Evolutionary conservation across 1,139 yeast genomes (phyloP), one percentile per base, ranked within the genome.

Genomic region (Kodamaea suecica): DNA sequence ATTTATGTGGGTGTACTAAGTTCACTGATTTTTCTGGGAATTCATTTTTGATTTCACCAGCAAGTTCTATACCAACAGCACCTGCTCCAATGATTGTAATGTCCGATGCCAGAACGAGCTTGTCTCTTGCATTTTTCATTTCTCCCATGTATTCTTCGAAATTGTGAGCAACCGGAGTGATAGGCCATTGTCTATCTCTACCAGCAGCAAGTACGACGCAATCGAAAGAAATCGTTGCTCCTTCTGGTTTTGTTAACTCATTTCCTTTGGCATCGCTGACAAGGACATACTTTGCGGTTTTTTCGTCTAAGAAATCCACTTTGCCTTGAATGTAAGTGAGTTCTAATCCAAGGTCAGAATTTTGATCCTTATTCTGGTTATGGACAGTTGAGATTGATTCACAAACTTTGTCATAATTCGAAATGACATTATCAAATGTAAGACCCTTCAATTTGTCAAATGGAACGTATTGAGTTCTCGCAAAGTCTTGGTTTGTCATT

Each of bases 181-280:
- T 66, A 8, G 81, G 82, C 77, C 78, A 75, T 29, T 57, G 52
- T 40, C 80, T 54, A 39, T 72, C 62, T 48, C 80, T 53, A 1
- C 82, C 82, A 3, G 73, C 53, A 3, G 80, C 77, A 41, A 67
- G 49, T 4, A 75, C 57, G 15, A 69, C 69, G 42, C 70, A 74
- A 43, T 74, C 77, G 48, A 73, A 76, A 10, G 53, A 53, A 14
- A 73, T 50, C 1, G 43, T 43, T n/a, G 9, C 9, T n/a, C 56
- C 59, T 11, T 40, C 44, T 3, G 38, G 36, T 12, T n/a, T 19
- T 24, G 11, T 17, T 13, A 12, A 17, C 3, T 11, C 21, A 7
- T 34, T 37, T 6, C 42, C 48, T 17, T 38, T 38, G 6, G 8
- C 9, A 6, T 42, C 48, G 17, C 37, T 38, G 27, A 44, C 46